Conservation (phyloP, 305 asterid genomes). For the Solanum hybrid region DNA sequence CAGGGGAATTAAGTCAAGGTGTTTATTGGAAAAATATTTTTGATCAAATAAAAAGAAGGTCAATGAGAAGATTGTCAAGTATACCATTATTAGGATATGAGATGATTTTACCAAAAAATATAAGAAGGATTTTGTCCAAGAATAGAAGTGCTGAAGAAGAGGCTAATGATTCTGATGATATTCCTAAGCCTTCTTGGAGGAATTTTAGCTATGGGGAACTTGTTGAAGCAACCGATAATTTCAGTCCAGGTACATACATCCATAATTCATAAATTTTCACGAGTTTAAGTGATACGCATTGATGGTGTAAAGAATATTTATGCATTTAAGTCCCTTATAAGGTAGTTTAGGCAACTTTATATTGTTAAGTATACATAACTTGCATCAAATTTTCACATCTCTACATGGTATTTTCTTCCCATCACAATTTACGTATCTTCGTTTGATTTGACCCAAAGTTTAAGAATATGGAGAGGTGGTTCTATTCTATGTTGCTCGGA, state of each 20-base stretch:
- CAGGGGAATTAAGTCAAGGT: constrained; percentile 5
- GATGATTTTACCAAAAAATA: constrained; percentile 24
- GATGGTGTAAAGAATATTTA: neutral
- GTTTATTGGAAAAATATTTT: constrained; percentile 65
- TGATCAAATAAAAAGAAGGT: constrained; percentile 38
- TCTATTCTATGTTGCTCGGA: neutral
- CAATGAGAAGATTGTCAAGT: constrained; percentile 43
- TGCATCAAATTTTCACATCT: neutral
- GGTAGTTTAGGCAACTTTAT: neutral
- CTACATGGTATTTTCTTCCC: neutral
- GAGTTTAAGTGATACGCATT: neutral
- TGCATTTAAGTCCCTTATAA: neutral
- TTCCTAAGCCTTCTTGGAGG: constrained; percentile 79
- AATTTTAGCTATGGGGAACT: constrained; percentile 54
- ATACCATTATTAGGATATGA: constrained; percentile 52
- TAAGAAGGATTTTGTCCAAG: constrained; percentile 38
- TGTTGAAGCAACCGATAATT: constrained; percentile 55
- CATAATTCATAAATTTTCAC: neutral
- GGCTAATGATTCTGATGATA: constrained; percentile 29
- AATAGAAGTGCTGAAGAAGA: constrained; percentile 35
- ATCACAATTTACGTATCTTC: neutral
- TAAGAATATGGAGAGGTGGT: neutral
- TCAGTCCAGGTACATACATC: constrained; percentile 45
- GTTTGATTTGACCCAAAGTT: neutral
- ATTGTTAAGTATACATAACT: neutral